These are phyloP conservation scores for Rhizophagus prolifer DNA, from an alignment of 192 early-diverging fungal species.

Conservation along the genomic window DNA sequence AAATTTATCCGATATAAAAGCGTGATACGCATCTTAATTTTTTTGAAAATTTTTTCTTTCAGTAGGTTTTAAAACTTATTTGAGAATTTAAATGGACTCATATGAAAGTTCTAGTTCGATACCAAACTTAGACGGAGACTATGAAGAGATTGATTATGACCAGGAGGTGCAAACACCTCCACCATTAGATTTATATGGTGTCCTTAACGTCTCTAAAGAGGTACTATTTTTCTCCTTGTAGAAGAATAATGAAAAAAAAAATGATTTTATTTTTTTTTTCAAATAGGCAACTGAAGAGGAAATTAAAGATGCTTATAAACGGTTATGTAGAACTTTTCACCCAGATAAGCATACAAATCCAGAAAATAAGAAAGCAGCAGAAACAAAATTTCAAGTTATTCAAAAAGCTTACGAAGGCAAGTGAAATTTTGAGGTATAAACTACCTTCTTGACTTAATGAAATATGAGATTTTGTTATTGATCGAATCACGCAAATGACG, in stretches of 20 bases:
- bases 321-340: constrained; percentile 73
- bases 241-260: too few relatives aligned
- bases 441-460: not conserved
- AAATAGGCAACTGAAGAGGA: constrained; percentile 60
- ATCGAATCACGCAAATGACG: not conserved
- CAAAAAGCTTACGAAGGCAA: constrained; percentile 74
- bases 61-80: too few relatives aligned
- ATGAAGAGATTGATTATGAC: not conserved
- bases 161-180: constrained; percentile 34
- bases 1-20: too few relatives aligned
- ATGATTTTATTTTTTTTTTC: not conserved
- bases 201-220: constrained; percentile 65
- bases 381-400: constrained; percentile 74
- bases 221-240: constrained; percentile 30
- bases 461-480: not conserved
- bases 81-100: not conserved
- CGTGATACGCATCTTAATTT: too few relatives aligned
- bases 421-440: not conserved
- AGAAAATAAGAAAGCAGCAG: constrained; percentile 63
- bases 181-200: constrained; percentile 60
- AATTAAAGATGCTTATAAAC: constrained; percentile 74
- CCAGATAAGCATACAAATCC: constrained; percentile 72
- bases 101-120: not conserved
- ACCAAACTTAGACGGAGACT: not conserved
- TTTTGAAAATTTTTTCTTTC: too few relatives aligned